A percentile compares a stretch with the other conserved stretches of the same genome.
These are phyloP conservation scores for Sophora flavescens DNA, from an alignment of 306 rosid species.

Conservation along the genomic window DNA sequence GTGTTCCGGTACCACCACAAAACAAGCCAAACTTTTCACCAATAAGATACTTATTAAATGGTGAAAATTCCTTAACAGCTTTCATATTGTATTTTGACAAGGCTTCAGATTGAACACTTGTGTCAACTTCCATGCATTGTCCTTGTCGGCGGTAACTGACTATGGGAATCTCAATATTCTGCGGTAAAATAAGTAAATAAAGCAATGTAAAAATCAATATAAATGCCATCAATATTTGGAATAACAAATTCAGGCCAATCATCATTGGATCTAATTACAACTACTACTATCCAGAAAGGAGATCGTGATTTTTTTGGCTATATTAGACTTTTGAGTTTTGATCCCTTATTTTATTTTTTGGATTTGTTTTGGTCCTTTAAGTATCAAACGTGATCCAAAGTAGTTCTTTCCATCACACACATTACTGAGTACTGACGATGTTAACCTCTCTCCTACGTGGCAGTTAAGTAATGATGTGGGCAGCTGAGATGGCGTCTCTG, in stretches of 20 bases:
- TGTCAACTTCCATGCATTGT: constrained; percentile 62
- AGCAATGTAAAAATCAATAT: constrained; percentile 3
- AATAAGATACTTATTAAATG: constrained; percentile 63
- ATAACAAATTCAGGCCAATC: constrained; percentile 16
- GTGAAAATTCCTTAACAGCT: constrained; percentile 62
- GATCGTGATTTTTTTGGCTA: neutral
- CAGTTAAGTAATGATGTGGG: too few species aligned
- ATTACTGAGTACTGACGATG: too few species aligned
- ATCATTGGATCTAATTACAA: neutral
- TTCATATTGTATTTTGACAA: constrained; percentile 61
- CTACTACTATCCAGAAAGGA: neutral
- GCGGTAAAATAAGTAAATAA: constrained; percentile 38
- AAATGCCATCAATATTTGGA: constrained; percentile 12
- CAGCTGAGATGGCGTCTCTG: too few species aligned
- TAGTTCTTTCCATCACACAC: too few species aligned
- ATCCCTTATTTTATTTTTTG: too few species aligned
- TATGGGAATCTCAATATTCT: constrained; percentile 73
- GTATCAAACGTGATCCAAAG: too few species aligned
- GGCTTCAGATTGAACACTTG: constrained; percentile 50
- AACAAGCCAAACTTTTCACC: constrained; percentile 67
- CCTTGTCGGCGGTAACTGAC: constrained; percentile 58
- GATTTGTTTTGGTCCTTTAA: too few species aligned
- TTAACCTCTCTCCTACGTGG: too few species aligned
- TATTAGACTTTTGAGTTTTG: too few species aligned
- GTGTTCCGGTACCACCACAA: constrained; percentile 59